A percentile compares a stretch with the other conserved stretches of the same genome.
phyloP scores from a whole-genome alignment of 2,329 filamentous ascomycete species.

The Ustulina deusta region DNA sequence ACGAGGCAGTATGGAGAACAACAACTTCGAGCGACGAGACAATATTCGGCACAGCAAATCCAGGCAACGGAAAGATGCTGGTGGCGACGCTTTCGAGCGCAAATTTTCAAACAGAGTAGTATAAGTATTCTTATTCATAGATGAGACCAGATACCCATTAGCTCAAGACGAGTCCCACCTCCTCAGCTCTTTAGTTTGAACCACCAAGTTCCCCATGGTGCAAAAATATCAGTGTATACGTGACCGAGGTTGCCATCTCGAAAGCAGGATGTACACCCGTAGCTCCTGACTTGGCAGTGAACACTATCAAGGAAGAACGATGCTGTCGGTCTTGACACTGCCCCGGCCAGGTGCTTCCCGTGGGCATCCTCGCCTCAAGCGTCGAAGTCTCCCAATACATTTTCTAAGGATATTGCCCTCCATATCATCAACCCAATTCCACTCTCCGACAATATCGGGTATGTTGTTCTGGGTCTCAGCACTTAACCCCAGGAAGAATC shows the following conservation, averaged over 20 bases:
- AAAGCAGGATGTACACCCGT: background rate
- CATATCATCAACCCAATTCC: slow-evolving; percentile 14
- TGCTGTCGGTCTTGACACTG: background rate
- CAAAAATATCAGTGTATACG: slow-evolving; percentile 3
- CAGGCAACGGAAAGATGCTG: background rate
- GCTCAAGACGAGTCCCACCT: slow-evolving; percentile 24
- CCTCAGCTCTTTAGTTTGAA: background rate
- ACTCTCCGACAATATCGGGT: slow-evolving; percentile 13
- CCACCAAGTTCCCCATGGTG: background rate
- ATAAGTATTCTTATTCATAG: slow-evolving; percentile 9
- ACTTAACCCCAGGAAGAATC: background rate
- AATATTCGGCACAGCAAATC: too few relatives aligned
- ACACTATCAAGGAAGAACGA: slow-evolving; percentile 14
- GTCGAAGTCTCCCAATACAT: background rate
- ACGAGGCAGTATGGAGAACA: background rate
- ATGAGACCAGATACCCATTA: slow-evolving; percentile 22
- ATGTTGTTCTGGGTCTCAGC: slow-evolving; percentile 23
- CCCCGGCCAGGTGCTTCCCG: background rate
- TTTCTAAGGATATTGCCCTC: background rate
- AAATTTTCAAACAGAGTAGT: slow-evolving; percentile 1
- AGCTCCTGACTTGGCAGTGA: slow-evolving; percentile 18
- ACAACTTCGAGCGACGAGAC: too few relatives aligned
- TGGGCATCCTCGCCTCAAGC: background rate
- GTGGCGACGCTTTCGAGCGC: background rate
- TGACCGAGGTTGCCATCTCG: background rate